Base-by-base conservation (phyloP, 78 protist species). In the Guillardia theta region DNA sequence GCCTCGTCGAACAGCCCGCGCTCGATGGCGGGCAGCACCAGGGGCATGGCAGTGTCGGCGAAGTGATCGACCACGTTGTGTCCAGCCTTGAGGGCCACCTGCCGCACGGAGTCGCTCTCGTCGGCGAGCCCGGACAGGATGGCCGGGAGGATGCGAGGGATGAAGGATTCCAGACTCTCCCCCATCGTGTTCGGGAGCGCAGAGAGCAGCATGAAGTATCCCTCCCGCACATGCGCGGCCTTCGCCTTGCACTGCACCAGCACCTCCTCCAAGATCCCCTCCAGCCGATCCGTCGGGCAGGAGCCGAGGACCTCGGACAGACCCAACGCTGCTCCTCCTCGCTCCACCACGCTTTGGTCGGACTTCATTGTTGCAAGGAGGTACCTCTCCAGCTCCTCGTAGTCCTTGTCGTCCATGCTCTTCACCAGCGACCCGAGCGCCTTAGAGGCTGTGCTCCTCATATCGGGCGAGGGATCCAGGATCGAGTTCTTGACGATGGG, bases 271-370 rank as follows among this genome's bases (percentile, higher is more conserved):
- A 78, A 22, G 33, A 78, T 5, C 43, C 33, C 90, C 8, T 78
- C 90, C 24, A 93, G 15, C n/a, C 53, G 1, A 18, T 0, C 88
- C 36, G 15, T 80, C 58, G 53, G 44, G 36, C 41, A 43, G 9
- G 50, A 53, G 39, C 53, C 62, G 18, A 97, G 18, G 6, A 96
- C 97, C 83, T 96, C 97, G 30, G 96, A 92, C 24, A 97, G 96
- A 78, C 96, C 98, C 93, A 97, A 98, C 36, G 98, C 98, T 0
- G 99, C 98, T 45, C 98, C 99, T 41, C 96, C 30, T 50, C 98
- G 95, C 93, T 97, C 99, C 27, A 97, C 97, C 64, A 58, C 96
- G 76, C 41, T 36, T 45, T 8, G 41, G 15, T 95, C 98, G 10
- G 97, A 58, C 39, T 53, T 27, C 44, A 96, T 94, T 27, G 94